phyloP scores from a whole-genome alignment of 2,329 filamentous ascomycete species.

The Ascochyta pisi region DNA sequence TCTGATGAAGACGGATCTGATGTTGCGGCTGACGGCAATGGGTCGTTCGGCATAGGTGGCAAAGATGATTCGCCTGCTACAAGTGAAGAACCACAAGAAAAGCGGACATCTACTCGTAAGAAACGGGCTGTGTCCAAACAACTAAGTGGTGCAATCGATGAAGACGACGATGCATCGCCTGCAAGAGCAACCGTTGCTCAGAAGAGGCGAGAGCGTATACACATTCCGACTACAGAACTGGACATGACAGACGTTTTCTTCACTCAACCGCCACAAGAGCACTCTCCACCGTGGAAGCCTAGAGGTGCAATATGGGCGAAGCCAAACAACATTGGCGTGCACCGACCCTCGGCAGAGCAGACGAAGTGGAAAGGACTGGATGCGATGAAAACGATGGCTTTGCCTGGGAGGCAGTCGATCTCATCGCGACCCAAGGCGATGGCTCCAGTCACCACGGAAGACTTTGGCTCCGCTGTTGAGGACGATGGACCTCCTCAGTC shows the following conservation, averaged over 20 bases:
- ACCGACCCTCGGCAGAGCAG: conserved; percentile 28
- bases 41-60: conserved; percentile 15
- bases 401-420: conserved; percentile 36
- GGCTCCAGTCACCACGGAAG: conserved; percentile 17
- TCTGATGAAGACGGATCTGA: conserved; percentile 33
- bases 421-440: conserved; percentile 31
- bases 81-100: conserved; percentile 12
- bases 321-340: conserved; percentile 35
- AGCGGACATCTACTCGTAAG: conserved; percentile 20
- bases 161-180: conserved; percentile 26
- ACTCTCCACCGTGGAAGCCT: conserved; percentile 53
- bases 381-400: conserved; percentile 33
- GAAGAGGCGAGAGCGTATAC: conserved; percentile 53
- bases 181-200: conserved; percentile 32
- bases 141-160: conserved; percentile 13
- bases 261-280: conserved; percentile 53
- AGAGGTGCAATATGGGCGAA: conserved; percentile 59
- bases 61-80: conserved; percentile 18
- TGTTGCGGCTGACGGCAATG: conserved; percentile 13
- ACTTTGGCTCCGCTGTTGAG: conserved; percentile 21
- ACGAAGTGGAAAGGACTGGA: conserved; percentile 21
- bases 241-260: conserved; percentile 52
- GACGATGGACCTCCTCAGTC: conserved; percentile 22
- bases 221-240: conserved; percentile 50
- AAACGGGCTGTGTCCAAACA: conserved; percentile 20